Conservation (phyloP, 345 rosid species). For the Draba incana region DNA sequence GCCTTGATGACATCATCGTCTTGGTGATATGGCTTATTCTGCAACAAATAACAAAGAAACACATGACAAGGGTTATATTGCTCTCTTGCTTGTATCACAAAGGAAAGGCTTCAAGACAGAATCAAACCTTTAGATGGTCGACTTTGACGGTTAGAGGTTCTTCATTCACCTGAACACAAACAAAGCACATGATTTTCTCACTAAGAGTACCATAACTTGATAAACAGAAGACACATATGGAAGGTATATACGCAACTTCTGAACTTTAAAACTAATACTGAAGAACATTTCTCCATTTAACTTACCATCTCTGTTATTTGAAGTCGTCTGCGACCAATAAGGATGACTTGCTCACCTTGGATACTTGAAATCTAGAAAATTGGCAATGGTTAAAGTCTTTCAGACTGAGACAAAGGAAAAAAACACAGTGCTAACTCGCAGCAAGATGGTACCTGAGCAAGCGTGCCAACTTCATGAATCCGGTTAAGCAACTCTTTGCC, state of each 20-base stretch:
- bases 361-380: conserved; percentile 69
- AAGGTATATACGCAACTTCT: conserved; percentile 1
- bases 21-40: conserved; percentile 79
- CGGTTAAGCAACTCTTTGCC: conserved; percentile 76
- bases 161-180: conserved; percentile 62
- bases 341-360: conserved; percentile 85
- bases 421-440: not conserved
- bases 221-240: conserved; percentile 2
- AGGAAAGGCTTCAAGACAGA: conserved; percentile 1
- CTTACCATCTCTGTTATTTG: conserved; percentile 85
- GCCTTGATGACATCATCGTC: conserved; percentile 92
- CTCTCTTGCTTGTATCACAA: not conserved
- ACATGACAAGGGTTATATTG: not conserved
- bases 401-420: not conserved
- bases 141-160: conserved; percentile 89
- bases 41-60: conserved; percentile 34
- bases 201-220: conserved; percentile 20
- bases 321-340: conserved; percentile 82
- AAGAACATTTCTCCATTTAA: not conserved
- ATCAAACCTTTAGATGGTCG: conserved; percentile 79
- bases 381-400: conserved; percentile 10
- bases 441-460: conserved; percentile 68
- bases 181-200: conserved; percentile 38
- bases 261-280: not conserved
- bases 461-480: conserved; percentile 88